phyloP scores from a whole-genome alignment of 352 stramenopile genomes.

The Phytophthora nicotianae region DNA sequence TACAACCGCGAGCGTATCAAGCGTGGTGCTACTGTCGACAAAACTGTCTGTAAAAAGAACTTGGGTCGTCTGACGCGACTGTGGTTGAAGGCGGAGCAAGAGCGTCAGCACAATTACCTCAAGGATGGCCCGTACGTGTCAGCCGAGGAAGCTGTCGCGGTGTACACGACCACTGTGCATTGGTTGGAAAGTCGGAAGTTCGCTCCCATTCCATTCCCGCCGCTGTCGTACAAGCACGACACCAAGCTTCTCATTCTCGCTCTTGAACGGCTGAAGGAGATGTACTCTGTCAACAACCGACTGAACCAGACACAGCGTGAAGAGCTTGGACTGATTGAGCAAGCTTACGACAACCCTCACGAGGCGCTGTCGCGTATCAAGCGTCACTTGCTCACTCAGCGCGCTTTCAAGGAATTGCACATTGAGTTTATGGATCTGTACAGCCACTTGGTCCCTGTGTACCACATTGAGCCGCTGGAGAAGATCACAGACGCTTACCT shows the following conservation, averaged over 20 bases:
- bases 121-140: conserved; percentile 99
- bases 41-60: conserved; percentile 99
- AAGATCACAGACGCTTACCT: conserved; percentile 99
- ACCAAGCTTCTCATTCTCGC: conserved; percentile 99
- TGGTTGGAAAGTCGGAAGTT: conserved; percentile 99
- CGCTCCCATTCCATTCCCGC: conserved; percentile 98
- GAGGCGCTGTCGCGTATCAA: conserved; percentile 99
- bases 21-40: conserved; percentile 98
- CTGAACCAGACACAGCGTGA: conserved; percentile 98
- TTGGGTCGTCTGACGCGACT: conserved; percentile 97
- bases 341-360: conserved; percentile 99
- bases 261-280: conserved; percentile 99
- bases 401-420: conserved; percentile 99
- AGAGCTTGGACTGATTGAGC: conserved; percentile 99
- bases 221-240: conserved; percentile 99
- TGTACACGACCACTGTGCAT: conserved; percentile 99
- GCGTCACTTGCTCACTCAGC: conserved; percentile 98
- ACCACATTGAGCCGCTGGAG: conserved; percentile 99
- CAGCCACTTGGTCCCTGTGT: conserved; percentile 98
- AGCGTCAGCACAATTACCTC: conserved; percentile 99
- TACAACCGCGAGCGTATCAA: conserved; percentile 99
- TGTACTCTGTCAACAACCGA: conserved; percentile 97
- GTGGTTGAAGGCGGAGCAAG: conserved; percentile 99
- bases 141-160: conserved; percentile 98
- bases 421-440: conserved; percentile 99